Percentiles rank a stretch among this genome's conserved stretches.
Conservation (phyloP, 2,329 filamentous ascomycete genomes). For the Aspergillus carbonarius region DNA sequence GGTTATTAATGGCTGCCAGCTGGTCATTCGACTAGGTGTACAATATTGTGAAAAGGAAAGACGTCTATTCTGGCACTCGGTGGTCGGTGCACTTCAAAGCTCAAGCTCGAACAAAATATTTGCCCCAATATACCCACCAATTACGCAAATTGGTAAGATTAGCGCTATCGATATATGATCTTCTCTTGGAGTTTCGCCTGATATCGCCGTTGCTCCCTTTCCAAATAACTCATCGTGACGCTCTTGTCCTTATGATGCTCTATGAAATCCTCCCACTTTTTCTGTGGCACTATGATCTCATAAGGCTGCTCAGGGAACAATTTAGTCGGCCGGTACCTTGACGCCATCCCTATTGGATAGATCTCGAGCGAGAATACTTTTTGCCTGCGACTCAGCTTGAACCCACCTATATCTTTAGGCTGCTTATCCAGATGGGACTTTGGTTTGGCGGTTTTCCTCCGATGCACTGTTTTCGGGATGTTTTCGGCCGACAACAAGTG, state of each 20-base stretch:
- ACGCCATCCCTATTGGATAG: slow-evolving; percentile 13
- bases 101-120: too few species aligned
- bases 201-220: slow-evolving; percentile 4
- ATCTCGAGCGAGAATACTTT: slow-evolving; percentile 17
- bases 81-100: too few species aligned
- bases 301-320: slow-evolving; percentile 20
- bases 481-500: background rate
- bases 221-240: slow-evolving; percentile 16
- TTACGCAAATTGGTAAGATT: background rate
- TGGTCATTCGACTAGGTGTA: background rate
- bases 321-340: slow-evolving; percentile 18
- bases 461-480: background rate
- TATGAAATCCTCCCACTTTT: slow-evolving; percentile 17
- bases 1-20: background rate
- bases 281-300: slow-evolving; percentile 13
- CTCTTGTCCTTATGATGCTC: background rate
- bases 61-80: too few species aligned
- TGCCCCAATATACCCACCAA: too few species aligned
- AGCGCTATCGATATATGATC: background rate
- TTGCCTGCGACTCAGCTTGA: background rate
- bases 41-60: background rate
- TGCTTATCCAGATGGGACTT: background rate
- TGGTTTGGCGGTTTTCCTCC: background rate
- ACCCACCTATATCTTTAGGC: background rate
- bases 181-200: background rate